Conservation (phyloP, 2,329 filamentous ascomycete genomes). For the Venturia effusa region DNA sequence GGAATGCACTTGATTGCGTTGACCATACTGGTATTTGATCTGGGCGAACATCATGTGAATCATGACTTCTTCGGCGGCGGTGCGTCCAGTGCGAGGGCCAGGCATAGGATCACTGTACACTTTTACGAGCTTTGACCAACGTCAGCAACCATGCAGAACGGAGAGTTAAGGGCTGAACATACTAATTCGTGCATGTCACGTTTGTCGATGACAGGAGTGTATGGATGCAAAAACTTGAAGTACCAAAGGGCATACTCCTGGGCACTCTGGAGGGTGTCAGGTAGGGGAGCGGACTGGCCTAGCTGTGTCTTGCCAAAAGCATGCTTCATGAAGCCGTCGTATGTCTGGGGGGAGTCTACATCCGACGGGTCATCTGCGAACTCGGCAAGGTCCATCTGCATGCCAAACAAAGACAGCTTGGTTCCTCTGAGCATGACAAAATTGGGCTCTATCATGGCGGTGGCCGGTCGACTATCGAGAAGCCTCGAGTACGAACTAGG, state of each 20-base stretch:
- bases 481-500: neutral
- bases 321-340: conserved; percentile 58
- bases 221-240: conserved; percentile 60
- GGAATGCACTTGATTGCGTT: conserved; percentile 51
- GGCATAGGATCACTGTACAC: conserved; percentile 62
- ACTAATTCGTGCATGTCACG: conserved; percentile 61
- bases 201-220: conserved; percentile 66
- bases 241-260: conserved; percentile 65
- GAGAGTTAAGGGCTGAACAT: conserved; percentile 19
- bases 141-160: conserved; percentile 14
- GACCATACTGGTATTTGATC: conserved; percentile 67
- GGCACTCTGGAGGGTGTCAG: conserved; percentile 48
- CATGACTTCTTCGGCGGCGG: conserved; percentile 54
- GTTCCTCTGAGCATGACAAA: conserved; percentile 68
- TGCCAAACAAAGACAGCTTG: conserved; percentile 65
- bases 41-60: conserved; percentile 72
- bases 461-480: neutral
- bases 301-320: conserved; percentile 48
- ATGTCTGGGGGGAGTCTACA: conserved; percentile 55
- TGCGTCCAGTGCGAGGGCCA: conserved; percentile 49
- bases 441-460: neutral
- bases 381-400: conserved; percentile 66
- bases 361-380: conserved; percentile 58
- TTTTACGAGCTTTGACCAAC: neutral
- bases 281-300: conserved; percentile 46